Conservation (phyloP, 805 yeast species). For the Candida stauntonica region DNA sequence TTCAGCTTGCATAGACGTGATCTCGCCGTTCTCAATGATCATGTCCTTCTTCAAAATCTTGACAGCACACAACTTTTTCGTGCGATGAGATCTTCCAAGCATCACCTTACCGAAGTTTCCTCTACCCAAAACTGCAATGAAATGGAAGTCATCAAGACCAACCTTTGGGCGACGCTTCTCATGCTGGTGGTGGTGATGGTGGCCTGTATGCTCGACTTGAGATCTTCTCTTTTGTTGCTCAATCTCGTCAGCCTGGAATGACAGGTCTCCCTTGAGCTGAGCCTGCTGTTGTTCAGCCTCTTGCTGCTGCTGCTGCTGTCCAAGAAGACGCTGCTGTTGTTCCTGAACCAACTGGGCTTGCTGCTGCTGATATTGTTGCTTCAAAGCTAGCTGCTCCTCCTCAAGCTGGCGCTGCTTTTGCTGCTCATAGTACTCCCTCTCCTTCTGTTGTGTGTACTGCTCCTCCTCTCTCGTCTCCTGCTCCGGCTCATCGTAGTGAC, state of each 20-base stretch:
- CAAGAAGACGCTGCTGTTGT: conserved; percentile 20
- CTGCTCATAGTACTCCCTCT: conserved; percentile 11
- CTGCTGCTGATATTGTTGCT: conserved; percentile 15
- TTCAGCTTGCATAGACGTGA: conserved; percentile 91
- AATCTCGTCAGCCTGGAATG: conserved; percentile 16
- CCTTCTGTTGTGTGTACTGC: conserved; percentile 1
- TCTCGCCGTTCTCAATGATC: conserved; percentile 92
- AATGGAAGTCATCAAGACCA: conserved; percentile 92
- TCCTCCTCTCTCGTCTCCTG: conserved; percentile 2
- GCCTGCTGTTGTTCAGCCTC: not conserved
- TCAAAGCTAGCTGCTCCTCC: conserved; percentile 1
- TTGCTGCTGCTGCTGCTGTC: conserved; percentile 15
- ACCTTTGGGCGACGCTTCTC: conserved; percentile 57
- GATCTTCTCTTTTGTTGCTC: conserved; percentile 9
- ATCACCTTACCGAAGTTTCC: conserved; percentile 99
- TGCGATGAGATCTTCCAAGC: conserved; percentile 89
- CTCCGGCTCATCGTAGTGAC: not conserved
- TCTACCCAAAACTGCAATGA: conserved; percentile 92
- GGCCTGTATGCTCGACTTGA: conserved; percentile 3
- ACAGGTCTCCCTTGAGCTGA: conserved; percentile 12
- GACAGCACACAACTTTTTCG: conserved; percentile 83
- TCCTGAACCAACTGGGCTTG: too few species aligned
- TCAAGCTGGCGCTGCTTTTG: conserved; percentile 12
- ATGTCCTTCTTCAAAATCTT: conserved; percentile 95
- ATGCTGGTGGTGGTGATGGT: conserved; percentile 17